Conservation (phyloP, 352 stramenopile genomes). For the Pythium aquatile region DNA sequence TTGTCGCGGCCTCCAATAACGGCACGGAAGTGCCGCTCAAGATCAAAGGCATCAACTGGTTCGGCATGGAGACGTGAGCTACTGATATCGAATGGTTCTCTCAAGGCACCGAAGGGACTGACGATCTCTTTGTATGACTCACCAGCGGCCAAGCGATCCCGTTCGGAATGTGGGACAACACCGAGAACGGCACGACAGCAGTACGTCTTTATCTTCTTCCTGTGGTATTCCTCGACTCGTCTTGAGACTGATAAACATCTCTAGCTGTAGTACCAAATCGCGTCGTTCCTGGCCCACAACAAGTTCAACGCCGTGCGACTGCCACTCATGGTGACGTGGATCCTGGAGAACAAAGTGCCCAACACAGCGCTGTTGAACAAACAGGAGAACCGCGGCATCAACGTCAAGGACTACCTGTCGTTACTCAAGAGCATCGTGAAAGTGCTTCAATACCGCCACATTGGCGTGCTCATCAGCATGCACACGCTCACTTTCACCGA, state of each 20-base stretch:
- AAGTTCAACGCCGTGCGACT: constrained; percentile 79
- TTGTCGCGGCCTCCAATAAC: constrained; percentile 55
- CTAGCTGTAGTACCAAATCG: constrained; percentile 63
- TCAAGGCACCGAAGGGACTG: too few species aligned
- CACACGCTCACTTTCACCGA: constrained; percentile 35
- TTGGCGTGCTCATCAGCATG: constrained; percentile 45
- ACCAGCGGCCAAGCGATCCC: constrained; percentile 43
- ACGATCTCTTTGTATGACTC: constrained; percentile 6
- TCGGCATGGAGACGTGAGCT: constrained; percentile 69
- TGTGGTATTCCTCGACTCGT: background rate
- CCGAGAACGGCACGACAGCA: constrained; percentile 51
- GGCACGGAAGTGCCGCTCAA: constrained; percentile 53
- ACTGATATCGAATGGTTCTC: too few species aligned
- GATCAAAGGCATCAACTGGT: constrained; percentile 82
- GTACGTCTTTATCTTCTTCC: constrained; percentile 18
- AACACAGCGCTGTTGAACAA: constrained; percentile 32
- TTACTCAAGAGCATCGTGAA: constrained; percentile 47
- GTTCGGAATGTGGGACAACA: constrained; percentile 64
- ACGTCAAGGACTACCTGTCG: constrained; percentile 36
- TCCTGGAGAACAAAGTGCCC: constrained; percentile 60
- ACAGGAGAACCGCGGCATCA: constrained; percentile 58
- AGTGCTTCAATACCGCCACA: constrained; percentile 39
- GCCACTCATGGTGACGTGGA: constrained; percentile 58
- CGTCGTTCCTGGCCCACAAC: constrained; percentile 64
- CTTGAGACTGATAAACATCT: too few species aligned